Evolutionary conservation across 176 grass and related monocot genomes (phyloP).

Genomic region (Otatea glauca): DNA sequence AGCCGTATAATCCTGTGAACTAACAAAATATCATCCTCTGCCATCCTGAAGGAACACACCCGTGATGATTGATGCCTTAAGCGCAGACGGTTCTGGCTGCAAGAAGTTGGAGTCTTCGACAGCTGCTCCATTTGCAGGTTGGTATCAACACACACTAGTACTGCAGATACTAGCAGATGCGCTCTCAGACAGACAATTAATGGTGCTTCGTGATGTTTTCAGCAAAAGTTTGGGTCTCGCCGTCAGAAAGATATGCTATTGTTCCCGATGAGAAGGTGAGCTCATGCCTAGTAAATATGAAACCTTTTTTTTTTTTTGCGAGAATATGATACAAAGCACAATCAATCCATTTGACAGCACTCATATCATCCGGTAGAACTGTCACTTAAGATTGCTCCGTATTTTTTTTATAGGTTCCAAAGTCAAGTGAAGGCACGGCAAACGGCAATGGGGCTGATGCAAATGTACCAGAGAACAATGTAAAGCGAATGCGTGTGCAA

Average conservation of each 20-base stretch:
- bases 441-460: conserved; percentile 70
- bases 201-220: conserved; percentile 33
- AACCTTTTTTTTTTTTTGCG: background rate
- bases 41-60: conserved; percentile 74
- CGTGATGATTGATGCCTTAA: conserved; percentile 81
- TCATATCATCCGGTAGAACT: background rate
- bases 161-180: conserved; percentile 5
- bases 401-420: conserved; percentile 55
- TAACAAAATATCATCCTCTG: conserved; percentile 31
- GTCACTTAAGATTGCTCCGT: background rate
- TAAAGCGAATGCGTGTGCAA: conserved; percentile 80
- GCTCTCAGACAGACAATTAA: background rate
- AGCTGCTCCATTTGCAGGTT: conserved; percentile 66
- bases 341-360: background rate
- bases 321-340: background rate
- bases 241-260: conserved; percentile 95
- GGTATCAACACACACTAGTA: background rate
- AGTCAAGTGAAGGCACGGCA: conserved; percentile 30
- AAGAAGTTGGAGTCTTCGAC: conserved; percentile 79
- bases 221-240: conserved; percentile 97
- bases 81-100: conserved; percentile 73
- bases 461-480: conserved; percentile 82
- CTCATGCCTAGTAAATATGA: background rate
- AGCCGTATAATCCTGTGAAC: background rate
- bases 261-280: conserved; percentile 94